Evolutionary conservation across 148 eudicot genomes (phyloP).

Genomic region (Rhododendron molle): DNA sequence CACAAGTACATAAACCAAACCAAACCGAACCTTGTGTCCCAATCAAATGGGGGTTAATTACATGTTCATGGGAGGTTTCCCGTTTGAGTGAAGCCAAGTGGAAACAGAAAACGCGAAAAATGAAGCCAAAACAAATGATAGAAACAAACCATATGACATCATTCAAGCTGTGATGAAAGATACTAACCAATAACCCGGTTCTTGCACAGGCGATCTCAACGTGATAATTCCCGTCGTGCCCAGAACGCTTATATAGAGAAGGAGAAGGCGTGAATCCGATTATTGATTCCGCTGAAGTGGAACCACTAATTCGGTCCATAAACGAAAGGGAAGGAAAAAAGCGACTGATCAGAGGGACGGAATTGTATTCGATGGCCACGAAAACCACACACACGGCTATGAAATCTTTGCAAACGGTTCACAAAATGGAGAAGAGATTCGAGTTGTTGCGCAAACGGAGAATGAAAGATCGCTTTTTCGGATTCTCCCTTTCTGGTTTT

Average conservation of each 20-base stretch:
- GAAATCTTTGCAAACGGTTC: not conserved
- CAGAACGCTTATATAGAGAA: not conserved
- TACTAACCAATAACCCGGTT: not conserved
- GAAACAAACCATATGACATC: not conserved
- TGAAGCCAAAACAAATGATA: not conserved
- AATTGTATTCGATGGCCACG: slow-evolving; percentile 1
- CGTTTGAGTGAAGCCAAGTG: not conserved
- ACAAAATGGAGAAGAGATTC: slow-evolving; percentile 2
- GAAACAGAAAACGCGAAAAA: not conserved
- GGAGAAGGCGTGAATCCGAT: not conserved
- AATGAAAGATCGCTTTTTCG: not conserved
- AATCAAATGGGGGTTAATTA: too few relatives aligned
- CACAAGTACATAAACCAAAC: not conserved
- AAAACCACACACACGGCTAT: not conserved
- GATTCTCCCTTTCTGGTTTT: not conserved
- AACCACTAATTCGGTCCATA: not conserved
- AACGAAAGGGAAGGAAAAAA: not conserved
- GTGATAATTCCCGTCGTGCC: not conserved
- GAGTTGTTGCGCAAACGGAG: not conserved
- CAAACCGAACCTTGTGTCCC: too few relatives aligned
- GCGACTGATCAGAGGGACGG: not conserved
- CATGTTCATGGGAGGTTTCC: not conserved
- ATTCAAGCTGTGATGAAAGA: not conserved
- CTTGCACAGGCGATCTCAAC: slow-evolving; percentile 2
- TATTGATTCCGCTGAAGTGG: slow-evolving; percentile 8